phyloP scores from a whole-genome alignment of 2,329 filamentous ascomycete genomes.

The Microascus cirrosus region DNA sequence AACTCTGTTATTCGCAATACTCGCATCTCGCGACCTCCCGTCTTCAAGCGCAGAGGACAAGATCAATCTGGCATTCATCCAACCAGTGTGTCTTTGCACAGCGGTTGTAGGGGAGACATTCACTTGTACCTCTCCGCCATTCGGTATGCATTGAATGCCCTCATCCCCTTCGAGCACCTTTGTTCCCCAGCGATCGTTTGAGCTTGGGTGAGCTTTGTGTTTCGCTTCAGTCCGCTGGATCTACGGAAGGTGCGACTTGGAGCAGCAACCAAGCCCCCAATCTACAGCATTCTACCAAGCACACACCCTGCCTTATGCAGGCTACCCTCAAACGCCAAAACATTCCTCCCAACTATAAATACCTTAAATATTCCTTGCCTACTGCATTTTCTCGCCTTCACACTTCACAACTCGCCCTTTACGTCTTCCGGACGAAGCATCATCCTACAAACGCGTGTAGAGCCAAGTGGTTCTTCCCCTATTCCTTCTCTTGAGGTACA shows the following conservation, averaged over 20 bases:
- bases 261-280: neutral
- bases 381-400: neutral
- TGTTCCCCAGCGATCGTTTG: no score
- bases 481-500: neutral
- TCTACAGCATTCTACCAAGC: neutral
- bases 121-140: constrained; percentile 88
- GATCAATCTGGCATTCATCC: neutral
- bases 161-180: neutral
- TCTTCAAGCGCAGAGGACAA: neutral
- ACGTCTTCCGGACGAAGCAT: neutral
- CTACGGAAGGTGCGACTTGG: neutral
- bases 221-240: neutral
- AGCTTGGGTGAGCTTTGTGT: neutral
- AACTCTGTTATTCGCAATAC: neutral
- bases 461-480: neutral
- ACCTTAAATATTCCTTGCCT: neutral
- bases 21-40: neutral
- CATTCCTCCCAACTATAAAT: neutral
- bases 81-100: neutral
- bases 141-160: constrained; percentile 37
- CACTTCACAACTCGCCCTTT: neutral
- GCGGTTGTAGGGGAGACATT: constrained; percentile 77
- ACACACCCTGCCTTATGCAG: neutral
- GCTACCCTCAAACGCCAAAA: neutral
- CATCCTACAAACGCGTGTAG: neutral